Evolutionary conservation across 78 protist species (phyloP).

Genomic region (Reticulomyxa filosa): DNA sequence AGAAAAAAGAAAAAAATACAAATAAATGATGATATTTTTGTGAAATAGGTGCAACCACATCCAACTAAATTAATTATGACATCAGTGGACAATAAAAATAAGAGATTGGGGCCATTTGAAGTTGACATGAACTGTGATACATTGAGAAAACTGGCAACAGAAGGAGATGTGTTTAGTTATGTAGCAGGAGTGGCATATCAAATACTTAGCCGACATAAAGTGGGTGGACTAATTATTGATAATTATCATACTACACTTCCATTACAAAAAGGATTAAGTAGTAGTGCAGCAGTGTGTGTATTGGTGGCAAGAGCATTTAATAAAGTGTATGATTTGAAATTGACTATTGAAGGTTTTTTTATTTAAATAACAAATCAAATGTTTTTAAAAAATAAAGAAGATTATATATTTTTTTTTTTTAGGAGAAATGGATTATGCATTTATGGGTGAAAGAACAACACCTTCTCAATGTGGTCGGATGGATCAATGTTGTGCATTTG

Average conservation of each 20-base stretch:
- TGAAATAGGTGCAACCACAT: neutral
- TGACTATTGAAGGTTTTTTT: too few relatives aligned
- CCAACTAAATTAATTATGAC: neutral
- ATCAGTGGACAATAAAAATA: neutral
- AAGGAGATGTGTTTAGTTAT: neutral
- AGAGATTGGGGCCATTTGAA: neutral
- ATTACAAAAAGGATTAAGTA: constrained; percentile 2
- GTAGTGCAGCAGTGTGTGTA: constrained; percentile 21
- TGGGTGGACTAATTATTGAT: neutral
- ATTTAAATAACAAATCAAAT: too few relatives aligned
- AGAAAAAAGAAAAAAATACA: too few relatives aligned
- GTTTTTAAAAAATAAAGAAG: too few relatives aligned
- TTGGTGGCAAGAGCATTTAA: constrained; percentile 8
- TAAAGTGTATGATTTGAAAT: neutral
- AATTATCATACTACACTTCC: neutral
- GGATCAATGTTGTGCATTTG: constrained; percentile 19
- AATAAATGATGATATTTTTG: too few relatives aligned
- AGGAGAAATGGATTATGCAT: constrained; percentile 20
- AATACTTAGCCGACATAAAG: neutral
- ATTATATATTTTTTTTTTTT: too few relatives aligned
- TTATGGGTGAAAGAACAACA: constrained; percentile 9
- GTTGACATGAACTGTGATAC: neutral
- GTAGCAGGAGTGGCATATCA: constrained; percentile 3
- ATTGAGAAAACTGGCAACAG: neutral
- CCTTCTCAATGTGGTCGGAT: constrained; percentile 19